Conservation (phyloP, 495 filamentous ascomycete genomes). For the Recurvomyces mirabilis region DNA sequence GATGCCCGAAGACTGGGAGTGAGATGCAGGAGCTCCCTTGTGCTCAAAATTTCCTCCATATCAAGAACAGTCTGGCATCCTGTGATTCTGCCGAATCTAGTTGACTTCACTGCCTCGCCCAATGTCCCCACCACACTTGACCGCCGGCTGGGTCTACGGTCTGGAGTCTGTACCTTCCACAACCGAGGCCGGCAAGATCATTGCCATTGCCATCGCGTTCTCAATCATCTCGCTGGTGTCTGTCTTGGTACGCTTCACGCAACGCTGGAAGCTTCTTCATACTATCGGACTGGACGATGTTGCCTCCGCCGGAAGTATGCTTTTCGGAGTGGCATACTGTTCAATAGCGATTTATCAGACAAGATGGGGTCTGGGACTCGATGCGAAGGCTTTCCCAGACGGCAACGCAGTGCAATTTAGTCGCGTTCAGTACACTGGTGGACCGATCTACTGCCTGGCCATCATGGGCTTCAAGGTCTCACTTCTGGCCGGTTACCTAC, state of each 20-base stretch:
- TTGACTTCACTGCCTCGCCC: neutral
- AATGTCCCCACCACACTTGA: neutral
- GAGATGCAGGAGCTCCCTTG: too few relatives aligned
- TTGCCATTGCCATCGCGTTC: constrained; percentile 2
- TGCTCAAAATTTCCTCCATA: too few relatives aligned
- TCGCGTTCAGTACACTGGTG: constrained; percentile 5
- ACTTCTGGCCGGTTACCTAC: constrained; percentile 2
- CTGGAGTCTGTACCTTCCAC: neutral
- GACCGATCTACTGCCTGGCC: constrained; percentile 9
- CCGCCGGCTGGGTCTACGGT: constrained; percentile 8
- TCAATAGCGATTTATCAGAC: constrained; percentile 4
- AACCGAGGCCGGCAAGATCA: constrained; percentile 2
- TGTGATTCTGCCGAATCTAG: neutral
- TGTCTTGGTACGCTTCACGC: neutral
- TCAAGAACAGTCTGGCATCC: neutral
- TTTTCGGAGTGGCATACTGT: constrained; percentile 6
- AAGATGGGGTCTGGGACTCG: constrained; percentile 2
- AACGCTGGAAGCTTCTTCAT: neutral
- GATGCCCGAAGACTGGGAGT: too few relatives aligned
- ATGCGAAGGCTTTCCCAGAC: constrained; percentile 2
- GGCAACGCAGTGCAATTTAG: constrained; percentile 4
- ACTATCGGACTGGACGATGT: constrained; percentile 5
- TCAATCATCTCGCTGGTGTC: neutral
- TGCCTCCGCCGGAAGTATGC: neutral
- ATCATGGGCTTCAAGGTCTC: constrained; percentile 10